These are phyloP conservation scores for Colletotrichum chrysophilum DNA, from an alignment of 2,329 filamentous ascomycete genomes.

Conservation along the genomic window DNA sequence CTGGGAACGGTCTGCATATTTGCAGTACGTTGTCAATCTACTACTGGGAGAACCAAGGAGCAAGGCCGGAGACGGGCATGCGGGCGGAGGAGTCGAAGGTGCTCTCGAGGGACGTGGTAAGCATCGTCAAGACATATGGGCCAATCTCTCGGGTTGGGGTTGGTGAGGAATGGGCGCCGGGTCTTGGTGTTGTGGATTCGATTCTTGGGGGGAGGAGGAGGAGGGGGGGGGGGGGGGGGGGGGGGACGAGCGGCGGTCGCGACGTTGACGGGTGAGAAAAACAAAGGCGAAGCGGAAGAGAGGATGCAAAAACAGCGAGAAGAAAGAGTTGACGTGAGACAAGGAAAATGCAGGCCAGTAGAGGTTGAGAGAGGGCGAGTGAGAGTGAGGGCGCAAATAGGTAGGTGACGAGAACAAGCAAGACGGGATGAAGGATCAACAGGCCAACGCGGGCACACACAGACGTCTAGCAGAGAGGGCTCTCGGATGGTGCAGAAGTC, in stretches of 20 bases:
- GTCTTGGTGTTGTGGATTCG: not conserved
- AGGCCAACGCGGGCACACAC: not conserved
- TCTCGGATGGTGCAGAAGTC: not conserved
- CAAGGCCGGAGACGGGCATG: conserved; percentile 11
- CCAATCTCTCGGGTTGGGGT: conserved; percentile 11
- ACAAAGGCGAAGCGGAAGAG: not conserved
- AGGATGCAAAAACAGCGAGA: not conserved
- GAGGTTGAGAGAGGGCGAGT: not conserved
- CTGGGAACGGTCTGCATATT: conserved; percentile 61
- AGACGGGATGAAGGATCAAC: not conserved
- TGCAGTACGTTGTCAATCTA: conserved; percentile 39
- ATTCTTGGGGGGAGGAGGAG: not conserved
- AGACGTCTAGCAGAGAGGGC: not conserved
- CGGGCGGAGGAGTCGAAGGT: conserved; percentile 17
- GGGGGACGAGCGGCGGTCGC: not conserved
- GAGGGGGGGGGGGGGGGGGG: no score
- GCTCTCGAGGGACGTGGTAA: conserved; percentile 18
- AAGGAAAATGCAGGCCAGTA: not conserved
- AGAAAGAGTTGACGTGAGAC: not conserved
- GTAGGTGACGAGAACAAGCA: not conserved
- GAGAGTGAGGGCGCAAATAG: not conserved
- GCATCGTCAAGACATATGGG: conserved; percentile 25
- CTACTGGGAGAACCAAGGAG: conserved; percentile 35
- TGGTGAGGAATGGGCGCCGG: conserved; percentile 9
- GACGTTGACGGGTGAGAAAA: not conserved